A percentile compares a stretch with the other conserved stretches of the same genome.
These are phyloP conservation scores for Solanum microdontum DNA, from an alignment of 257 asterid genomes.

Conservation along the genomic window DNA sequence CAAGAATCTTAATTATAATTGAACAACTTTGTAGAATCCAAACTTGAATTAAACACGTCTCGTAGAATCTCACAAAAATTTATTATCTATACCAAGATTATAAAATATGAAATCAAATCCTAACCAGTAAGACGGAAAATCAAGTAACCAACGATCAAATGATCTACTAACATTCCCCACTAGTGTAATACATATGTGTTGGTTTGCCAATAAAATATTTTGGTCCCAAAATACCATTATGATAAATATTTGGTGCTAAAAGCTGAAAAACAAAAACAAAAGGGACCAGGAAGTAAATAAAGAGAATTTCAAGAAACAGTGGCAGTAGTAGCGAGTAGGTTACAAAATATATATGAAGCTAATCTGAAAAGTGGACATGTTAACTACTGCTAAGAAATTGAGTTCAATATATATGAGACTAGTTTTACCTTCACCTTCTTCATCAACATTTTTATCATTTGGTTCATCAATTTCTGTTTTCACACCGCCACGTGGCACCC, in stretches of 20 bases:
- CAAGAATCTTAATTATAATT: too few species aligned
- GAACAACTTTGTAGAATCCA: too few species aligned
- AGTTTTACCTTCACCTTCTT: conserved; percentile 8
- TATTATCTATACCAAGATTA: too few species aligned
- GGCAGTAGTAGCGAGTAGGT: not conserved
- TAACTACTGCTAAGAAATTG: not conserved
- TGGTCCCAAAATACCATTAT: not conserved
- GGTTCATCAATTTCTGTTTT: not conserved
- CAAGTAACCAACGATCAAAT: too few species aligned
- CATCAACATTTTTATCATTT: not conserved
- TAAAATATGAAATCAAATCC: too few species aligned
- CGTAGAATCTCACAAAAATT: too few species aligned
- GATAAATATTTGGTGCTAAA: not conserved
- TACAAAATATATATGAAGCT: not conserved
- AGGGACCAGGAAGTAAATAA: not conserved
- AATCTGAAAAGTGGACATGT: not conserved
- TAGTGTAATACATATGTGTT: not conserved
- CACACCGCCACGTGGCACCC: conserved; percentile 2
- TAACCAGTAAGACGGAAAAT: too few species aligned
- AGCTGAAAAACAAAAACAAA: not conserved
- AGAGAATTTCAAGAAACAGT: not conserved
- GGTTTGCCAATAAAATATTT: not conserved
- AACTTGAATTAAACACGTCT: too few species aligned
- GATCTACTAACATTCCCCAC: not conserved
- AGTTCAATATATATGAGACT: conserved; percentile 14